Evolutionary conservation across 495 filamentous ascomycete species (phyloP), one percentile per base, ranked within the genome.

Genomic region (Wilcoxina mikolae): DNA sequence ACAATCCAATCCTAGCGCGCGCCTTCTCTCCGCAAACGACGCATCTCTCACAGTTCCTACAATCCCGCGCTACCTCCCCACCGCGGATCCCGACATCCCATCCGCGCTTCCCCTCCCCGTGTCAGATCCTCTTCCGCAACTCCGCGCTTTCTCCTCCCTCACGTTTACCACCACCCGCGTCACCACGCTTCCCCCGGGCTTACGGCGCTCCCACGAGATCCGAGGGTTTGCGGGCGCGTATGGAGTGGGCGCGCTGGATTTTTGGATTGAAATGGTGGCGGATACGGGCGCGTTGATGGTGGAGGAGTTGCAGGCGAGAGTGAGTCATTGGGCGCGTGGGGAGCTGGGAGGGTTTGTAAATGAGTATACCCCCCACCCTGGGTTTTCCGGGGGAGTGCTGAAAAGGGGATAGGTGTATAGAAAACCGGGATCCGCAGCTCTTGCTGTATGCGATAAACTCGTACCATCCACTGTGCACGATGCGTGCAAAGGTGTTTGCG

Each of bases 371-470:
- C n/a, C n/a, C n/a, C n/a, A n/a, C n/a, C n/a, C n/a, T n/a, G n/a
- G n/a, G n/a, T n/a, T n/a, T n/a, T n/a, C n/a, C n/a, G n/a, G n/a
- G n/a, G n/a, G n/a, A n/a, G n/a, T n/a, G n/a, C n/a, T n/a, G n/a
- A n/a, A n/a, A n/a, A n/a, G n/a, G n/a, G n/a, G n/a, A n/a, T n/a
- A n/a, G n/a, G n/a, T 60, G 60, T 2, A 47, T 41, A 2, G 20
- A 45, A 2, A 26, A 42, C 11, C 47, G 60, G 3, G 29, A 63
- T 20, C 46, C 61, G 11, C 33, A 43, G 18, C 53, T 48, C 3
- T 17, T 56, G 24, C 53, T 64, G n/a, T 62, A 58, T n/a, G 60
- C 60, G 4, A 24, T 64, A 15, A 59, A 51, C 1, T 48, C 51
- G 23, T 64, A 64, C 48, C 59, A 56, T 11, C 18, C 27, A 3